Percentiles rank a stretch among this genome's conserved stretches.
Conservation (phyloP, 1,284 basidiomycete genomes). For the Ustilago bromivora region DNA sequence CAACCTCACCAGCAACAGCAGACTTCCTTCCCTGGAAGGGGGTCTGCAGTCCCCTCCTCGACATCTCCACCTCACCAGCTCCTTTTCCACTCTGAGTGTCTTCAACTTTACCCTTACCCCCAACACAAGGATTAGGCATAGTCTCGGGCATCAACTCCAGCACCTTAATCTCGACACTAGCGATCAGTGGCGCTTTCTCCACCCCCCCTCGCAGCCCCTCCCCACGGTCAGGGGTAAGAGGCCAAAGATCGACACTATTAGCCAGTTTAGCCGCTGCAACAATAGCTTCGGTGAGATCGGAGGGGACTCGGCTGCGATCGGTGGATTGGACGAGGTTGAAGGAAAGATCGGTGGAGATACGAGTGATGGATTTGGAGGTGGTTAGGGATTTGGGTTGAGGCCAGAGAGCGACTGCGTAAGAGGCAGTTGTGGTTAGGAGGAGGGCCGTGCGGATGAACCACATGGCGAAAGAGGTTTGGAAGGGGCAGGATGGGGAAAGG, state of each 20-base stretch:
- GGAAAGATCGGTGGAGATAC: slow-evolving; percentile 73
- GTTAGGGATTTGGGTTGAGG: slow-evolving; percentile 74
- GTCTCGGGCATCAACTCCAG: slow-evolving; percentile 36
- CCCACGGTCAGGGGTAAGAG: slow-evolving; percentile 74
- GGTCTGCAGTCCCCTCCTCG: slow-evolving; percentile 10
- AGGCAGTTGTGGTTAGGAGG: slow-evolving; percentile 18
- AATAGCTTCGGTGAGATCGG: slow-evolving; percentile 74
- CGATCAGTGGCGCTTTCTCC: slow-evolving; percentile 54
- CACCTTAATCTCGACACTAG: slow-evolving; percentile 41
- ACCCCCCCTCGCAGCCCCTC: slow-evolving; percentile 71
- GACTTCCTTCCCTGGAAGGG: slow-evolving; percentile 18
- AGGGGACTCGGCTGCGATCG: slow-evolving; percentile 28
- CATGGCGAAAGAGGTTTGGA: slow-evolving; percentile 9
- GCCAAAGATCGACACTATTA: slow-evolving; percentile 72
- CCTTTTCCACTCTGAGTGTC: not conserved
- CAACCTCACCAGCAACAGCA: not conserved
- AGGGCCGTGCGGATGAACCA: slow-evolving; percentile 16
- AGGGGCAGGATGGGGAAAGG: not conserved
- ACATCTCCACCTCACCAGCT: not conserved
- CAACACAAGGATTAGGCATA: slow-evolving; percentile 27
- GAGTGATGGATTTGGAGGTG: slow-evolving; percentile 71
- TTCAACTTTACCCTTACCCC: not conserved
- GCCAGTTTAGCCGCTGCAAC: slow-evolving; percentile 63
- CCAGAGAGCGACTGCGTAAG: slow-evolving; percentile 44
- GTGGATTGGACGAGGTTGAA: slow-evolving; percentile 71